phyloP scores from a whole-genome alignment of 768 basidiomycete genomes.

The Coprinopsis cinerea region DNA sequence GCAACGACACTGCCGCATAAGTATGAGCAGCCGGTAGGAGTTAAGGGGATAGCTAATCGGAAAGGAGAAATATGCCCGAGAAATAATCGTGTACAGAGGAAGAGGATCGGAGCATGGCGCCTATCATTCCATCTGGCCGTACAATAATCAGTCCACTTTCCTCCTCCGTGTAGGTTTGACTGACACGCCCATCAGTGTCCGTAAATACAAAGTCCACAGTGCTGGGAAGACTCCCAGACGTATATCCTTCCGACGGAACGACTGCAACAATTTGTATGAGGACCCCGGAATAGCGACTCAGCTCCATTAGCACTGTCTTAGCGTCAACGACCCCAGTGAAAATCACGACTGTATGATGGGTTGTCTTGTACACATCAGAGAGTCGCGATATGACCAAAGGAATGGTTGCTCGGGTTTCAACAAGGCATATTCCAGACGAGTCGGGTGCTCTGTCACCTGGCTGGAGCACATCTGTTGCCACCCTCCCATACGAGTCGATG shows the following conservation, averaged over 20 bases:
- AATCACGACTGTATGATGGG: not conserved
- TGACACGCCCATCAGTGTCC: not conserved
- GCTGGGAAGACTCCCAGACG: not conserved
- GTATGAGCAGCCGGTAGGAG: no score
- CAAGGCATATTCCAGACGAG: constrained; percentile 22
- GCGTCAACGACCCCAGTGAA: not conserved
- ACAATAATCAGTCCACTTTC: not conserved
- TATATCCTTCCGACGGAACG: not conserved
- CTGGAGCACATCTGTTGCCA: constrained; percentile 13
- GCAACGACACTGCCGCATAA: no score
- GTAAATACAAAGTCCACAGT: not conserved
- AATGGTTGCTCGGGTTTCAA: not conserved
- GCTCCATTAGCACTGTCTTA: not conserved
- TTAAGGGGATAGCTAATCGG: no score
- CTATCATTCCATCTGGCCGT: not conserved
- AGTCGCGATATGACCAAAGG: not conserved
- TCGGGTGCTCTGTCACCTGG: constrained; percentile 45
- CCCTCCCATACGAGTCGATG: constrained; percentile 10
- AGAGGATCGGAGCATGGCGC: not conserved
- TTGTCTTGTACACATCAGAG: not conserved
- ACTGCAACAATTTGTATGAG: not conserved
- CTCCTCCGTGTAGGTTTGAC: not conserved
- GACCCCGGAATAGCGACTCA: not conserved
- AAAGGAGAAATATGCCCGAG: no score
- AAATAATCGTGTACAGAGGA: not conserved